A percentile compares a stretch with the other conserved stretches of the same genome.
phyloP scores from a whole-genome alignment of 305 asterid genomes.

The Ajuga reptans region DNA sequence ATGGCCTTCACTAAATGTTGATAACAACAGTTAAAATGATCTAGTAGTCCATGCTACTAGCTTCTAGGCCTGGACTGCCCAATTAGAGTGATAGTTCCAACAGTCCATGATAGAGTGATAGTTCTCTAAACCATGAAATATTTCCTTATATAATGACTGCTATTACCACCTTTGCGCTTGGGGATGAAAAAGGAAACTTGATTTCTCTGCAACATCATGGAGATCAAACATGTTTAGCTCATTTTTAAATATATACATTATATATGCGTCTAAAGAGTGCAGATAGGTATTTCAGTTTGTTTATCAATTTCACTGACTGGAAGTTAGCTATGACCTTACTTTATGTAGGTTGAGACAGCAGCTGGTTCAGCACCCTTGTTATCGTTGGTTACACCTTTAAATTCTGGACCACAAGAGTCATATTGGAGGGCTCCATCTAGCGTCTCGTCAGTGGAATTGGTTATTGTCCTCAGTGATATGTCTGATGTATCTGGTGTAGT shows the following conservation, averaged over 20 bases:
- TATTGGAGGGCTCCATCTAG: slow-evolving; percentile 87
- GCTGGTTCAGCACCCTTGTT: slow-evolving; percentile 74
- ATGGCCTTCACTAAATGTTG: not conserved
- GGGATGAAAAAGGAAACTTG: not conserved
- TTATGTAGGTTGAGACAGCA: slow-evolving; percentile 76
- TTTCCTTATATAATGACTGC: not conserved
- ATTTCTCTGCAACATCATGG: not conserved
- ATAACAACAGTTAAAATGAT: not conserved
- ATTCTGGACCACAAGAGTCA: slow-evolving; percentile 56
- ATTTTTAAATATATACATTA: not conserved
- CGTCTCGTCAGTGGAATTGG: slow-evolving; percentile 72
- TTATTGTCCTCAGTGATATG: slow-evolving; percentile 59
- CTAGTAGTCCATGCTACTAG: not conserved
- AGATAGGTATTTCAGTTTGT: not conserved
- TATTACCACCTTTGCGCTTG: slow-evolving; percentile 15
- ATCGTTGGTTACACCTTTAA: slow-evolving; percentile 75
- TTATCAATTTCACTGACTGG: slow-evolving; percentile 12
- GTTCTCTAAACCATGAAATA: not conserved
- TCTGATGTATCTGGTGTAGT: slow-evolving; percentile 88
- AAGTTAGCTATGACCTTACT: slow-evolving; percentile 17
- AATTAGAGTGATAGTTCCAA: not conserved
- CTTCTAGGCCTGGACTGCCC: not conserved
- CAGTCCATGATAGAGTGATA: not conserved
- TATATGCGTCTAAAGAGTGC: not conserved
- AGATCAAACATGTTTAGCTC: slow-evolving; percentile 6